phyloP scores from a whole-genome alignment of 768 basidiomycete species.

The Cystobasidium onofrii region DNA sequence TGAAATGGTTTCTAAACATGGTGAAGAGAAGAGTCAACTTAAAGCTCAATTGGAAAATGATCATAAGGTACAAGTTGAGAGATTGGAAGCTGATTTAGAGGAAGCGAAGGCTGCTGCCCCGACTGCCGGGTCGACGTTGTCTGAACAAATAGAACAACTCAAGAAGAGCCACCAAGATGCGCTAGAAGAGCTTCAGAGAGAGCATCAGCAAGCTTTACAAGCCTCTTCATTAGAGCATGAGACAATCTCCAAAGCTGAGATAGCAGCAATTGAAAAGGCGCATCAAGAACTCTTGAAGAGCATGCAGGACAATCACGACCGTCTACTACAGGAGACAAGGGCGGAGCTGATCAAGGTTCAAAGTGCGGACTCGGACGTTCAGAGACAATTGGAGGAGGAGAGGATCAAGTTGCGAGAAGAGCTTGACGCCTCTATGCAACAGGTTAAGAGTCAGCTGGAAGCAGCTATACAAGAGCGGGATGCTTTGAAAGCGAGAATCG shows the following conservation, averaged over 20 bases:
- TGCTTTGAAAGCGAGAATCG: background rate
- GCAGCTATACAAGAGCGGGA: background rate
- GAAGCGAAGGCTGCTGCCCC: background rate
- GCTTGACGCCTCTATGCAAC: background rate
- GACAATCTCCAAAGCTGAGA: background rate
- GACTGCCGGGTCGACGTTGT: background rate
- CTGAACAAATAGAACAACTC: background rate
- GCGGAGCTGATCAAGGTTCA: background rate
- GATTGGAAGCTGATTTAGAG: background rate
- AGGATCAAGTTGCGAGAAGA: background rate
- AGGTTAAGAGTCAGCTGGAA: background rate
- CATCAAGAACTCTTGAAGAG: background rate
- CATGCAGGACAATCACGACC: background rate
- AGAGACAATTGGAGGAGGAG: background rate
- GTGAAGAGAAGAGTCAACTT: constrained; percentile 1
- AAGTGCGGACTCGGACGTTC: background rate
- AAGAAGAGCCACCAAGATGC: background rate
- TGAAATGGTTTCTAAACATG: background rate
- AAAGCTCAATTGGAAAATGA: background rate
- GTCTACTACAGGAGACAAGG: background rate
- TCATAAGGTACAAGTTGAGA: background rate
- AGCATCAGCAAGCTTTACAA: background rate
- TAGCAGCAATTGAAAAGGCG: background rate
- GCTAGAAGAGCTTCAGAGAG: background rate
- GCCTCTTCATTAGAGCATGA: background rate